Percentiles rank a stretch among this genome's conserved stretches.
These are phyloP conservation scores for Aspergillus bombycis DNA, from an alignment of 2,329 filamentous ascomycete genomes.

Conservation along the genomic window DNA sequence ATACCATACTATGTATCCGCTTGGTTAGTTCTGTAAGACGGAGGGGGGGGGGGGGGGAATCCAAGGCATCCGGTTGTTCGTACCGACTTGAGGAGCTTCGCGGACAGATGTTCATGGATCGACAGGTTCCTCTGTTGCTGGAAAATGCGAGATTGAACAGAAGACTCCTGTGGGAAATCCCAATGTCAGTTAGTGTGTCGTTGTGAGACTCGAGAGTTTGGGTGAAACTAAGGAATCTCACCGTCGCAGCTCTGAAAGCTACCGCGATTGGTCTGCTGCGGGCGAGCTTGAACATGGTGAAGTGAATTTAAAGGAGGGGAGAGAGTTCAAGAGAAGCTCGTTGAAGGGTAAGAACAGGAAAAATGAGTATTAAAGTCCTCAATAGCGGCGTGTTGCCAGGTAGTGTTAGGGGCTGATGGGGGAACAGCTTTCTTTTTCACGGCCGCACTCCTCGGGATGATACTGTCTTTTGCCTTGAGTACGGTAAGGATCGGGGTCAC, in stretches of 20 bases:
- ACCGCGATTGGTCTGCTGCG: conserved; percentile 75
- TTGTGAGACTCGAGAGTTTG: background rate
- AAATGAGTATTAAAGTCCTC: conserved; percentile 19
- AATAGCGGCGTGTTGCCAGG: conserved; percentile 18
- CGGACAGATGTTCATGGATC: conserved; percentile 98
- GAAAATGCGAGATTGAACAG: conserved; percentile 56
- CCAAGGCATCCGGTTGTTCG: conserved; percentile 22
- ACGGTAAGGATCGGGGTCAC: conserved; percentile 31
- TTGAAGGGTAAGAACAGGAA: conserved; percentile 10
- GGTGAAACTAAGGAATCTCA: conserved; percentile 48
- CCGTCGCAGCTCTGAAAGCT: conserved; percentile 77
- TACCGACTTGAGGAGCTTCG: conserved; percentile 78
- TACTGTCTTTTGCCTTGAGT: conserved; percentile 25
- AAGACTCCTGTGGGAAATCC: conserved; percentile 54
- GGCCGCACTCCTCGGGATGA: conserved; percentile 34
- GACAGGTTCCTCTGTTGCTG: conserved; percentile 87
- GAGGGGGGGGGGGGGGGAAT: background rate
- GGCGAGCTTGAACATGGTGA: conserved; percentile 84
- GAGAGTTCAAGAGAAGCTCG: conserved; percentile 16
- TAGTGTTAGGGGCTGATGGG: conserved; percentile 19
- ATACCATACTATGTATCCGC: conserved; percentile 75
- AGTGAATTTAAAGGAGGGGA: conserved; percentile 23
- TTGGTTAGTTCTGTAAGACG: conserved; percentile 25
- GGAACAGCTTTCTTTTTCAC: conserved; percentile 43
- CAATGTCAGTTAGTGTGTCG: conserved; percentile 57